These are phyloP conservation scores for Fusarium dlaminii DNA, from an alignment of 2,329 filamentous ascomycete species.

Conservation along the genomic window DNA sequence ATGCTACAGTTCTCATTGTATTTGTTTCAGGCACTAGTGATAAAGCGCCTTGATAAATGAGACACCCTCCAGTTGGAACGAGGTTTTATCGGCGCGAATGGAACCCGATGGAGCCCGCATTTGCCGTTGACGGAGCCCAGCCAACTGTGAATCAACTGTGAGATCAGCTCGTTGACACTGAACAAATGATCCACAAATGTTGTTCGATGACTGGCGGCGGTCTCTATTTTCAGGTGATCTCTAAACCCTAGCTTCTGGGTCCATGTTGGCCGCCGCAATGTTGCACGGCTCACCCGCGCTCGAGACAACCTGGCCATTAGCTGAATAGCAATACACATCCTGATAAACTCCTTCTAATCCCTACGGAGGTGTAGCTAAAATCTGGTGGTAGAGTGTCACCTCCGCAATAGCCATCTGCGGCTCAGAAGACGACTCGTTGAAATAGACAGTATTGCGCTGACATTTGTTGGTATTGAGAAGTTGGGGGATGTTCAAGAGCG, in stretches of 20 bases:
- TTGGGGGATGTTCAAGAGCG: background rate
- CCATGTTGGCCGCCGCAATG: conserved; percentile 6
- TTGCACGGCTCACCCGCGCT: background rate
- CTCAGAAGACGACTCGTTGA: conserved; percentile 1
- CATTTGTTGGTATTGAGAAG: conserved; percentile 14
- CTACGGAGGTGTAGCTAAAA: background rate
- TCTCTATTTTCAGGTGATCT: background rate
- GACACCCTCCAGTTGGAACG: too few species aligned
- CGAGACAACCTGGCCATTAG: conserved; percentile 4
- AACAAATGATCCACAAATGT: background rate
- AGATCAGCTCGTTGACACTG: background rate
- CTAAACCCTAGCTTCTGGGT: conserved; percentile 3
- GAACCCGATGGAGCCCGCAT: background rate
- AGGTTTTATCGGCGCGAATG: background rate
- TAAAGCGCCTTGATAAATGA: background rate
- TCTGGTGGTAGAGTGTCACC: conserved; percentile 12
- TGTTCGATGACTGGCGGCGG: rapidly evolving
- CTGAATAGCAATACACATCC: conserved; percentile 14
- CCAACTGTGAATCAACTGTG: background rate
- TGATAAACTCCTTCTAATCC: conserved; percentile 4
- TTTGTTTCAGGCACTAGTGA: background rate
- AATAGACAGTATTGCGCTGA: conserved; percentile 14
- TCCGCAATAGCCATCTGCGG: conserved; percentile 10
- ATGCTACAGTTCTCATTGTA: conserved; percentile 5
- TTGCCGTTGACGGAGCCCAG: too few species aligned